Conservation (phyloP, 306 rosid genomes). For the Aeschynomene evenia region DNA sequence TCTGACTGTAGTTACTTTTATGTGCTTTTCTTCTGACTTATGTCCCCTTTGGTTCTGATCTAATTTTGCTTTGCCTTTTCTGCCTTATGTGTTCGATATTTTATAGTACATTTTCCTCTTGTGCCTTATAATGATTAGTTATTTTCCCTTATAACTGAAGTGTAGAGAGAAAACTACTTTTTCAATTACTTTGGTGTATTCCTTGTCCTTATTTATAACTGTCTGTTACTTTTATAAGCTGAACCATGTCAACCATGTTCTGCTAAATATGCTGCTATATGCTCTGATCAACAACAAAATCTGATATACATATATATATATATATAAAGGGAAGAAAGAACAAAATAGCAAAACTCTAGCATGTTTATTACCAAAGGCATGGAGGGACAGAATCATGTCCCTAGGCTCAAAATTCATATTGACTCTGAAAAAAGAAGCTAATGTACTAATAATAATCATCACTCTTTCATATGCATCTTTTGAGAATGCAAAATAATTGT, state of each 20-base stretch:
- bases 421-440: background rate
- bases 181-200: background rate
- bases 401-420: background rate
- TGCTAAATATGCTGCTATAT: background rate
- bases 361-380: background rate
- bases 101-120: too few relatives aligned
- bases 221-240: background rate
- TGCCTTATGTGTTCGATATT: too few relatives aligned
- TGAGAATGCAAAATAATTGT: slow-evolving; percentile 40
- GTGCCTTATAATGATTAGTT: too few relatives aligned
- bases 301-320: background rate
- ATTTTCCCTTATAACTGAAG: background rate
- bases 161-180: background rate
- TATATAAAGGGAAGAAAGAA: background rate
- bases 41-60: slow-evolving; percentile 34
- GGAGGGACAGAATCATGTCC: background rate
- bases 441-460: background rate
- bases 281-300: background rate
- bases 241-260: background rate
- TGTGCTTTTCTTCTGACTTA: slow-evolving; percentile 42
- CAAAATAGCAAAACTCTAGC: background rate
- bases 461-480: slow-evolving; percentile 7
- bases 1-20: slow-evolving; percentile 28
- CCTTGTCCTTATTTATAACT: background rate
- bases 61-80: background rate